Evolutionary conservation across 2,329 filamentous ascomycete genomes (phyloP).

Genomic region (Trichoderma semiorbis): DNA sequence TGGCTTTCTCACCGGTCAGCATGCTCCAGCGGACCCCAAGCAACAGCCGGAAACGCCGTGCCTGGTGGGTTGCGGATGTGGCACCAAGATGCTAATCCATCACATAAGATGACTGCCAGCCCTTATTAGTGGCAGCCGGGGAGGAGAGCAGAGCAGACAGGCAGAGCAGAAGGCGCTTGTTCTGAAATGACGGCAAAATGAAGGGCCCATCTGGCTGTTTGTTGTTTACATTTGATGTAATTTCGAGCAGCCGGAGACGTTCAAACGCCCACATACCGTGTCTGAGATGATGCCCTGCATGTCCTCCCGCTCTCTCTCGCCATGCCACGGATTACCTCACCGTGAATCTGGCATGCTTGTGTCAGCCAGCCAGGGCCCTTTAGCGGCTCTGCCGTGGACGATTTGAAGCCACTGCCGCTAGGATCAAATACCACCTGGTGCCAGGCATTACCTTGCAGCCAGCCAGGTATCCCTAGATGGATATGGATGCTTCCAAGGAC

Average conservation of each 20-base stretch:
- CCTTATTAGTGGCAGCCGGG: slow-evolving; percentile 1
- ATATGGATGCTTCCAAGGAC: background rate
- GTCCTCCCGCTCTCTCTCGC: background rate
- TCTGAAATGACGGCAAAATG: background rate
- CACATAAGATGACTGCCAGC: slow-evolving; percentile 5
- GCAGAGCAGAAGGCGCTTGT: background rate
- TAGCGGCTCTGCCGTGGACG: background rate
- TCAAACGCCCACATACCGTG: background rate
- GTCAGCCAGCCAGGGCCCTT: background rate
- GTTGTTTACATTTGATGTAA: background rate
- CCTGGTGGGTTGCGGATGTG: slow-evolving; percentile 10
- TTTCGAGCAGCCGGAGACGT: background rate
- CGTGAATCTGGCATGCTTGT: background rate
- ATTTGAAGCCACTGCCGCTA: background rate
- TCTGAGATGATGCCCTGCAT: background rate
- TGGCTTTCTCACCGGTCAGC: background rate
- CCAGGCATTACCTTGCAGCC: background rate
- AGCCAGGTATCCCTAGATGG: background rate
- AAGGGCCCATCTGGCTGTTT: background rate
- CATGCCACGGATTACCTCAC: background rate
- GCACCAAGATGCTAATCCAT: slow-evolving; percentile 12
- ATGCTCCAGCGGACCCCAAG: slow-evolving; percentile 10
- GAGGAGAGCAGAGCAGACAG: background rate
- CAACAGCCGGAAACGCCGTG: slow-evolving; percentile 9
- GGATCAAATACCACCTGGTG: background rate